Evolutionary conservation across 2,329 filamentous ascomycete genomes (phyloP).

Genomic region (Ceratocystis destructans): DNA sequence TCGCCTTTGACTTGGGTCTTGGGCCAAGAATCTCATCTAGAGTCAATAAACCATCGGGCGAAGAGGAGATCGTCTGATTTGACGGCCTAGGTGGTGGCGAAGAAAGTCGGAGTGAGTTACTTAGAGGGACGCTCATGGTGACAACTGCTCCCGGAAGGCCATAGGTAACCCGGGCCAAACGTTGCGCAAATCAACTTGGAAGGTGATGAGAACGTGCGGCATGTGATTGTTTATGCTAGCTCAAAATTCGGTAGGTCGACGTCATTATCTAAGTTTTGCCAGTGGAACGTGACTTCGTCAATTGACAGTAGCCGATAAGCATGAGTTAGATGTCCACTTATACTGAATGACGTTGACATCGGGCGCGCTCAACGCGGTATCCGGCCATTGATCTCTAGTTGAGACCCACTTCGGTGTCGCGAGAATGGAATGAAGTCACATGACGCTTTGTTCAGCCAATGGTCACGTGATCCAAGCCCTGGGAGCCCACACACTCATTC

Average conservation of each 20-base stretch:
- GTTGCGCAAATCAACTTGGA: background rate
- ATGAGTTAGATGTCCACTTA: background rate
- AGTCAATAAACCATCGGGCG: background rate
- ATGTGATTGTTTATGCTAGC: background rate
- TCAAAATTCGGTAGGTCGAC: background rate
- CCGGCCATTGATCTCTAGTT: background rate
- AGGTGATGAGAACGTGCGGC: background rate
- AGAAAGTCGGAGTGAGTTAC: background rate
- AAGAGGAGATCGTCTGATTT: constrained; percentile 10
- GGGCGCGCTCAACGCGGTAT: constrained; percentile 3
- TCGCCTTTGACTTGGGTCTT: background rate
- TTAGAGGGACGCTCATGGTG: constrained; percentile 3
- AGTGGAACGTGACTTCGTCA: background rate
- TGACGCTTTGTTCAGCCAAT: background rate
- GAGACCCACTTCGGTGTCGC: constrained; percentile 2
- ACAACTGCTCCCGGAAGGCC: background rate
- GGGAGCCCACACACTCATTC: constrained; percentile 17
- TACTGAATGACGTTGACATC: background rate
- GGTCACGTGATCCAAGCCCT: constrained; percentile 18
- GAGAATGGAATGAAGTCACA: constrained; percentile 14
- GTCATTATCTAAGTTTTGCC: background rate
- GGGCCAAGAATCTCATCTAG: background rate
- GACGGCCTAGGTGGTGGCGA: background rate
- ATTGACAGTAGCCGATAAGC: background rate
- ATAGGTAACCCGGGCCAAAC: background rate